Base-by-base conservation (phyloP, 2,329 filamentous ascomycete species). In the Hirsutella minnesotensis region DNA sequence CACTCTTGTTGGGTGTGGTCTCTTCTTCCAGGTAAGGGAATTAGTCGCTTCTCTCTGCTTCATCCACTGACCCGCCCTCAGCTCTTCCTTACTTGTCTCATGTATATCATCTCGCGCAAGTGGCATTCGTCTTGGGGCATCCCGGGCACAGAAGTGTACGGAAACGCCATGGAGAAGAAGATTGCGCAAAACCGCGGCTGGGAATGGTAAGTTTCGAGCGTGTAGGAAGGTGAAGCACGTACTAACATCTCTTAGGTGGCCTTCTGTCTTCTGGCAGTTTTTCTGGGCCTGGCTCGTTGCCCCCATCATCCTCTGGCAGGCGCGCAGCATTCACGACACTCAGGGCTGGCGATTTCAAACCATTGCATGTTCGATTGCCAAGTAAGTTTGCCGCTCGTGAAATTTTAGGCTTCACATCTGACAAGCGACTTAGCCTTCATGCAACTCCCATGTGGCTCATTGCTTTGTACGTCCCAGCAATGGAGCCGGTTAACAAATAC, bases 401-500 rank as follows among this genome's bases (percentile, higher is more conserved):
- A n/a, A n/a, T n/a, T n/a, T n/a, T n/a, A n/a, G n/a, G n/a, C n/a
- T n/a, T n/a, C n/a, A n/a, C n/a, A n/a, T n/a, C n/a, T n/a, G n/a
- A n/a, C n/a, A 68, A 70, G 73, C 71, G 75, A 61, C 74, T 75
- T 3, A 79, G 75, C 44, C 68, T 84, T 16, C 78, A 73, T 43
- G 79, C 78, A 18, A 75, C 78, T 9, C 81, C 81, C 0, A 70
- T 84, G 63, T 84, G 79, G 79, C 68, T 84, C 30, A 59, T 79
- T 20, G 79, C 75, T 42, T 61, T 77, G 13, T 69, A 74, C 45
- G 66, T 66, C 3, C 69, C 73, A 5, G 64, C 49, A 9, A 72
- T 80, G 63, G 63, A 58, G 2, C 53, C 60, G 0, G 58, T 80
- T 41, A 79, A 80, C 55, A 53, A 59, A 13, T 71, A 70, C 54